phyloP scores from a whole-genome alignment of 2,329 filamentous ascomycete genomes.

The Huntiella savannae region DNA sequence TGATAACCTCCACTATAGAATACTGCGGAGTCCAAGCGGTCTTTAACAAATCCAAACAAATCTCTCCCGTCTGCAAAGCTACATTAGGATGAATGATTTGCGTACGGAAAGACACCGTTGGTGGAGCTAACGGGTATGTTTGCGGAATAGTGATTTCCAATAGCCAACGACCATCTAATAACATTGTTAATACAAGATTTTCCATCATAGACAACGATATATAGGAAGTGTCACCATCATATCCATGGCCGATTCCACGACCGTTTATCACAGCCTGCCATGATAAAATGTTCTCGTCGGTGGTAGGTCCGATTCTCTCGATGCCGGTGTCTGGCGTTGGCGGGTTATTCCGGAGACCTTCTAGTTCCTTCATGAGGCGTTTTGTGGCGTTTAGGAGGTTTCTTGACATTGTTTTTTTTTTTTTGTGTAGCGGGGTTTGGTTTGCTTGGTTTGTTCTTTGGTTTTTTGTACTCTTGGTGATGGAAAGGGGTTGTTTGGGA shows the following conservation, averaged over 20 bases:
- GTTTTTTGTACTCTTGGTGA: no score
- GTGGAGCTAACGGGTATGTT: conserved; percentile 62
- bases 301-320: conserved; percentile 36
- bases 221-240: conserved; percentile 28
- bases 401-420: conserved; percentile 22
- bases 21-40: conserved; percentile 73
- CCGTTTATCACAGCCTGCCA: conserved; percentile 45
- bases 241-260: conserved; percentile 33
- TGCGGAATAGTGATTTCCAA: conserved; percentile 57
- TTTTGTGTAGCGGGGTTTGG: conserved; percentile 9
- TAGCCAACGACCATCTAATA: conserved; percentile 56
- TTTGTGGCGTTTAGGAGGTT: conserved; percentile 24
- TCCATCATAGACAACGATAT: neutral
- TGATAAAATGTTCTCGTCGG: conserved; percentile 33
- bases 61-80: conserved; percentile 54
- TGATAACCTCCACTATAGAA: conserved; percentile 55
- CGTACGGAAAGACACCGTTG: conserved; percentile 64
- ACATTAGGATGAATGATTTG: conserved; percentile 73
- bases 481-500: no score
- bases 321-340: conserved; percentile 25
- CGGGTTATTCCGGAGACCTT: conserved; percentile 25
- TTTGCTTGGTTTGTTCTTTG: no score
- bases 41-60: conserved; percentile 76
- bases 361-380: conserved; percentile 39
- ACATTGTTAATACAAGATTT: neutral